Evolutionary conservation across 306 rosid species (phyloP).

Genomic region (Vigna nakashimae): DNA sequence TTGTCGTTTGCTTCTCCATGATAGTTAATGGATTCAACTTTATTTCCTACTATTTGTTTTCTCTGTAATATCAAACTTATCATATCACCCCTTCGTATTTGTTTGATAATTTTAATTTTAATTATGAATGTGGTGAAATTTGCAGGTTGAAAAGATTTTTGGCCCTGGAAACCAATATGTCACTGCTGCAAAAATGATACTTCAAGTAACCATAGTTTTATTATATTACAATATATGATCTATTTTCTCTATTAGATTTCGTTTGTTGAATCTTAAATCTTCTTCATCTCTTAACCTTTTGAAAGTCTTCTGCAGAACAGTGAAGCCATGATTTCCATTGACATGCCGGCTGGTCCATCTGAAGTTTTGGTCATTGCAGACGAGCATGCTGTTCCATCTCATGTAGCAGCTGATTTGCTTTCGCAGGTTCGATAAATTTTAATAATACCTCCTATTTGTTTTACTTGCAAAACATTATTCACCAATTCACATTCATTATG

Average conservation of each 20-base stretch:
- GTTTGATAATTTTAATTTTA: conserved; percentile 4
- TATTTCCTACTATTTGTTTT: background rate
- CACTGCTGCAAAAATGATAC: conserved; percentile 99
- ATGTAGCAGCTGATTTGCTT: conserved; percentile 95
- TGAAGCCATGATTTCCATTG: conserved; percentile 98
- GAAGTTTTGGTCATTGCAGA: conserved; percentile 99
- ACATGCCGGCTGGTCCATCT: conserved; percentile 99
- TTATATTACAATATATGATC: background rate
- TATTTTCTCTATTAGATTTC: conserved; percentile 11
- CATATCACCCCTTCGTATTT: background rate
- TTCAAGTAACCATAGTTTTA: conserved; percentile 64
- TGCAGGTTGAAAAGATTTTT: conserved; percentile 88
- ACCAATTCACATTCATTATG: conserved; percentile 12
- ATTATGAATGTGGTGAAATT: conserved; percentile 22
- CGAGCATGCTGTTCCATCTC: conserved; percentile 80
- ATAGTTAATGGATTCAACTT: conserved; percentile 2
- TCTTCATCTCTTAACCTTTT: background rate
- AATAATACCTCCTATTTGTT: conserved; percentile 2
- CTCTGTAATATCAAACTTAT: background rate
- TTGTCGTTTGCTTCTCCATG: conserved; percentile 30
- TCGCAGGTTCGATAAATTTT: conserved; percentile 75
- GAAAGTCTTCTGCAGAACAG: conserved; percentile 70
- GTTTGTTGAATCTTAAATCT: background rate
- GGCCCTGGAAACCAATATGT: conserved; percentile 99
- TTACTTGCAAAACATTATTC: conserved; percentile 2